Evolutionary conservation across 352 stramenopile species (phyloP).

Genomic region (Phytopythium kandeliae): DNA sequence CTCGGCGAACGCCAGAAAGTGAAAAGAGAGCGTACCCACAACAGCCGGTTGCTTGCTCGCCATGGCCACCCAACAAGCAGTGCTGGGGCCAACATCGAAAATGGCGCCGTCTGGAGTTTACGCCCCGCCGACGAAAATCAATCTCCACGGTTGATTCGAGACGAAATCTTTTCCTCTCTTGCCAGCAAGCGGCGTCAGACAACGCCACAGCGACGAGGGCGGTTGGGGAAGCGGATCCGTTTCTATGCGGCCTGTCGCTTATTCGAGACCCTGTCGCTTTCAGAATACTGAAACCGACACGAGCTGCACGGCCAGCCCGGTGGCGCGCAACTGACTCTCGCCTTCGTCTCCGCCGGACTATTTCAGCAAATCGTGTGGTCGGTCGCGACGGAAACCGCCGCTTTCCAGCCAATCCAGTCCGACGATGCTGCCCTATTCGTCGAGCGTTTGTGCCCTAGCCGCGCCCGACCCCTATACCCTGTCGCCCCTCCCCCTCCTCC

Average conservation of each 20-base stretch:
- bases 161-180: neutral
- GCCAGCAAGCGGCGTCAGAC: neutral
- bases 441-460: neutral
- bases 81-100: neutral
- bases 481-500: neutral
- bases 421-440: neutral
- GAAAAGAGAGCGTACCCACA: too few relatives aligned
- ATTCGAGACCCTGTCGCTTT: slow-evolving; percentile 15
- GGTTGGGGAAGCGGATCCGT: slow-evolving; percentile 20
- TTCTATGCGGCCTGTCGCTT: slow-evolving; percentile 39
- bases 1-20: too few relatives aligned
- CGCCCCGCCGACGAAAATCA: too few relatives aligned
- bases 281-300: neutral
- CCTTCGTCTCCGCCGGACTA: neutral
- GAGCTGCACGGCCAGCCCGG: too few relatives aligned
- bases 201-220: too few relatives aligned
- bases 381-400: neutral
- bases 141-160: too few relatives aligned
- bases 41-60: neutral
- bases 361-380: slow-evolving; percentile 7
- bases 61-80: neutral
- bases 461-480: neutral
- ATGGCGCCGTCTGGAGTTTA: neutral
- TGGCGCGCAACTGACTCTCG: slow-evolving; percentile 7
- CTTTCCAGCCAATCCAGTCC: neutral